A percentile compares a stretch with the other conserved stretches of the same genome.
Evolutionary conservation across 176 grass and related monocot species (phyloP).

Genomic region (Carex kokanica): DNA sequence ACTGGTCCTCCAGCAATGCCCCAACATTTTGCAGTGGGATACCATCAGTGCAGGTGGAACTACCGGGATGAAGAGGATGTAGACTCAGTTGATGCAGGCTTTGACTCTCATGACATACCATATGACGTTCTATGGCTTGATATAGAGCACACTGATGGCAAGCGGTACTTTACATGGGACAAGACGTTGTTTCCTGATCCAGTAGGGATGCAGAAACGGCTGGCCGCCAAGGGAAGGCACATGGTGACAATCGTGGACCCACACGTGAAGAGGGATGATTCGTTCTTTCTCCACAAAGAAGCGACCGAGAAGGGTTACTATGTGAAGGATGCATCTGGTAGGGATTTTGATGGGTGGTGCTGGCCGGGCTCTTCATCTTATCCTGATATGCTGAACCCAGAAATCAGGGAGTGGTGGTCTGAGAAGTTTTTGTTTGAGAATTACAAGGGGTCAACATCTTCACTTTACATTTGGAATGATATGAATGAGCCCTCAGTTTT

Average conservation of each 20-base stretch:
- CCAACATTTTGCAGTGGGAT: constrained; percentile 69
- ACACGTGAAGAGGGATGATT: constrained; percentile 80
- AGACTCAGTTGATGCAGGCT: constrained; percentile 60
- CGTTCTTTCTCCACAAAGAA: constrained; percentile 67
- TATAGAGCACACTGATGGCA: constrained; percentile 92
- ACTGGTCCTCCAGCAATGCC: constrained; percentile 79
- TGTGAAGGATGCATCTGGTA: constrained; percentile 73
- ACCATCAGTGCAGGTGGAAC: constrained; percentile 97
- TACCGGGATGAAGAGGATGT: constrained; percentile 96
- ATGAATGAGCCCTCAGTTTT: constrained; percentile 99
- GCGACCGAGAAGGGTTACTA: constrained; percentile 84
- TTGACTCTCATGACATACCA: constrained; percentile 91
- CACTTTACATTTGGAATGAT: constrained; percentile 90
- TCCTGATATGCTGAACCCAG: constrained; percentile 82
- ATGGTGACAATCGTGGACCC: constrained; percentile 98
- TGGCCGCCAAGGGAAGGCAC: constrained; percentile 73
- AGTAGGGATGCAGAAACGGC: constrained; percentile 68
- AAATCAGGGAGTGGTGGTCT: constrained; percentile 91
- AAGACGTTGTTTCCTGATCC: constrained; percentile 59
- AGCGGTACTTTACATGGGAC: constrained; percentile 96
- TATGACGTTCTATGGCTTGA: constrained; percentile 97
- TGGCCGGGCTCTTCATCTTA: constrained; percentile 93
- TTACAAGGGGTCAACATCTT: constrained; percentile 85
- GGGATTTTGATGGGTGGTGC: constrained; percentile 89
- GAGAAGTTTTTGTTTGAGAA: constrained; percentile 73